These are phyloP conservation scores for Stramenopiles sp. DNA, from an alignment of 352 stramenopile genomes.

Conservation along the genomic window DNA sequence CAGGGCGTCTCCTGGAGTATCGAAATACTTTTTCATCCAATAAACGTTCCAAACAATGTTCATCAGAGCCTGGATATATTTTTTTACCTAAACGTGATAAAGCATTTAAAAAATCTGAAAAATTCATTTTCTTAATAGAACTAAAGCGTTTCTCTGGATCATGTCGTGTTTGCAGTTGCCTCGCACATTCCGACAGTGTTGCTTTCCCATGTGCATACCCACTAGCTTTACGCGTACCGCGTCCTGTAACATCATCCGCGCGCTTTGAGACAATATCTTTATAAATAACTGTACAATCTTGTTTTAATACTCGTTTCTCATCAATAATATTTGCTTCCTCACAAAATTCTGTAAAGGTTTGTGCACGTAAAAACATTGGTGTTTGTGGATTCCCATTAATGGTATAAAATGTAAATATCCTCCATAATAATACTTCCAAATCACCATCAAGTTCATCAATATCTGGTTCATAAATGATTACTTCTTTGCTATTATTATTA, in stretches of 20 bases:
- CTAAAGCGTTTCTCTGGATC: not conserved
- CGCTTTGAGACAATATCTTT: not conserved
- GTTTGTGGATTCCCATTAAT: not conserved
- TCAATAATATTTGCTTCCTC: not conserved
- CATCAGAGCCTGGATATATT: not conserved
- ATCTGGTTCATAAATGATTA: not conserved
- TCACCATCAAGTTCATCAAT: not conserved
- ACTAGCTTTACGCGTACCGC: not conserved
- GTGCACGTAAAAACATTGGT: not conserved
- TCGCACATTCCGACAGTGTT: not conserved
- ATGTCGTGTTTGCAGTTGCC: not conserved
- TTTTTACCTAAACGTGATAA: not conserved
- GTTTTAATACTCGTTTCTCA: not conserved
- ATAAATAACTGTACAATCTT: not conserved
- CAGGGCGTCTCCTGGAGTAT: not conserved
- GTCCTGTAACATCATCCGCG: not conserved
- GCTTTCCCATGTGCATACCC: not conserved
- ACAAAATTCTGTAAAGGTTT: not conserved
- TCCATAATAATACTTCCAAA: not conserved
- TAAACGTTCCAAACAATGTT: not conserved
- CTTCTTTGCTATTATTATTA: not conserved
- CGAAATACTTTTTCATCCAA: not conserved
- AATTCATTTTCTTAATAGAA: not conserved
- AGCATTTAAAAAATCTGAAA: not conserved
- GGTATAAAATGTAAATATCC: not conserved